These are phyloP conservation scores for Trichocladium uniseriatum DNA, from an alignment of 495 filamentous ascomycete genomes.

Conservation along the genomic window DNA sequence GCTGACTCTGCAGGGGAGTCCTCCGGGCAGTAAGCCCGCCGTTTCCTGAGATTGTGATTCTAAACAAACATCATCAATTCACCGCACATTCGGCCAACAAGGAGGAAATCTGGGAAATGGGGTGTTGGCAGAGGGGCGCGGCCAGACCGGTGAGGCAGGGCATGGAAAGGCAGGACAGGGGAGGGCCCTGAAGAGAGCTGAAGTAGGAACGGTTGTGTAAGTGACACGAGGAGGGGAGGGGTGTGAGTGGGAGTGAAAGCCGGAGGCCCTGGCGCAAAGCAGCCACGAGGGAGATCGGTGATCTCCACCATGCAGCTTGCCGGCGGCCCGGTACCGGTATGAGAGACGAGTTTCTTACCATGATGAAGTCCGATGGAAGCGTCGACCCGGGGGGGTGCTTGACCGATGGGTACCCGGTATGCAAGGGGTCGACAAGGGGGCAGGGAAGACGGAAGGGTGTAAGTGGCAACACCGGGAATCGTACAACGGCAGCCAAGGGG, in stretches of 20 bases:
- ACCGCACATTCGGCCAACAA: conserved; percentile 27
- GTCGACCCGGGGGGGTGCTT: conserved; percentile 21
- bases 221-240: conserved; percentile 16
- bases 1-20: conserved; percentile 31
- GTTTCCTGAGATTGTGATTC: conserved; percentile 42
- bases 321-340: conserved; percentile 15
- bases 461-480: conserved; percentile 9
- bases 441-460: conserved; percentile 4
- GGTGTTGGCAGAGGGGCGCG: neutral
- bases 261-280: conserved; percentile 9
- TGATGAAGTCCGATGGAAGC: conserved; percentile 22
- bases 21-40: conserved; percentile 37
- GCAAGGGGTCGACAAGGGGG: conserved; percentile 12
- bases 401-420: conserved; percentile 18
- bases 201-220: conserved; percentile 24
- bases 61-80: conserved; percentile 40
- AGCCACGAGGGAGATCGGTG: conserved; percentile 17
- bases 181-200: conserved; percentile 20
- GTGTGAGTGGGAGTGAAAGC: conserved; percentile 2
- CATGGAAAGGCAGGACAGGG: conserved; percentile 9
- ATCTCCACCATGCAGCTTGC: conserved; percentile 27
- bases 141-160: conserved; percentile 23
- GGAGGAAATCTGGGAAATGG: conserved; percentile 13
- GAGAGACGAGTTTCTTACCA: conserved; percentile 35
- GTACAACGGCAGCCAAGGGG: conserved; percentile 11